Base-by-base conservation (phyloP, 257 asterid species). In the Capsicum rhomboideum region DNA sequence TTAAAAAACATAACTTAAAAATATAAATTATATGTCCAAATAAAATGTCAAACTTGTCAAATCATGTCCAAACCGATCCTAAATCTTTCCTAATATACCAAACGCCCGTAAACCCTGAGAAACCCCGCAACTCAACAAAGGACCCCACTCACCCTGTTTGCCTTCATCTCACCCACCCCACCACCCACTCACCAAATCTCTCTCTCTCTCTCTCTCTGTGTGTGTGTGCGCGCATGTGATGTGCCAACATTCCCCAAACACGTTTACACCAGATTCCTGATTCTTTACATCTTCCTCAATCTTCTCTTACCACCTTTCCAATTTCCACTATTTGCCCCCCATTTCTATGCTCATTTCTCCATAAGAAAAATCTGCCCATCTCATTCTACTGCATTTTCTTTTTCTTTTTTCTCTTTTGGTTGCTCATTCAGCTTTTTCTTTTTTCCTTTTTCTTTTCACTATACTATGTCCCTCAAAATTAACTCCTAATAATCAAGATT, bases 201-300 rank as follows among this genome's bases (percentile, higher is more conserved):
- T n/a, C n/a, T n/a, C n/a, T n/a, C n/a, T n/a, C n/a, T n/a, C n/a
- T n/a, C n/a, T n/a, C n/a, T n/a, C n/a, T n/a, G n/a, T n/a, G n/a
- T n/a, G n/a, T n/a, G n/a, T n/a, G n/a, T n/a, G n/a, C n/a, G 40
- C 58, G 14, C 58, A 74, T 74, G 40, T 74, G 80, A 74, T 74
- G 40, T 74, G 59, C 80, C 80, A 75, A 75, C 80, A 75, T 75
- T 75, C n/a, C 80, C 59, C 59, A 49, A 49, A 14, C 61, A 75
- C 56, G 21, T 72, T 44, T 37, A n/a, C 37, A 44, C n/a, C 56
- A 23, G 21, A 49, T 49, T 75, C 80, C 55, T 23, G 2, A 26
- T 75, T 75, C 80, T 49, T 23, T 46, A 74, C 59, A 46, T 49
- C 80, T 74, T 59, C 44, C 40, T 49, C 80, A 23, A 46, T 26